These are phyloP conservation scores for Linnemannia zychae DNA, from an alignment of 192 early-diverging fungal genomes.

Conservation along the genomic window DNA sequence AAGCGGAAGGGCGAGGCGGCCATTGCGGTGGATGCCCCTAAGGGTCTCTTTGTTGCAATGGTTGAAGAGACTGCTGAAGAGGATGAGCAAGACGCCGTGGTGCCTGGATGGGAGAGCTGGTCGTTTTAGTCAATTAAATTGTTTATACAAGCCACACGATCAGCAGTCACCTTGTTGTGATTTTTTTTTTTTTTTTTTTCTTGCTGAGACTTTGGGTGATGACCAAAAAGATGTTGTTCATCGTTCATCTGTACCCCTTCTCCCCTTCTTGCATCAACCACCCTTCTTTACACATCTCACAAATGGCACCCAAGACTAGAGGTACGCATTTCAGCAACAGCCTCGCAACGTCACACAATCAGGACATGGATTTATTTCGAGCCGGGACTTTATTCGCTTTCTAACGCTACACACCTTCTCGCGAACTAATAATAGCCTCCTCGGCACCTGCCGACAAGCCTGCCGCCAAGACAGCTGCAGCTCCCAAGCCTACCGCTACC, in stretches of 20 bases:
- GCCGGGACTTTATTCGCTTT: no score
- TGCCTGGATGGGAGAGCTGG: slow-evolving; percentile 53
- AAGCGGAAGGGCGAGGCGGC: slow-evolving; percentile 74
- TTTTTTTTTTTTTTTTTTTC: background rate
- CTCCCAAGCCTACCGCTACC: slow-evolving; percentile 13
- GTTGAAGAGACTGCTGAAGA: slow-evolving; percentile 3
- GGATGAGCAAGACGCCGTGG: slow-evolving; percentile 13
- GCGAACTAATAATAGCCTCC: background rate
- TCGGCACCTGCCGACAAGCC: slow-evolving; percentile 18
- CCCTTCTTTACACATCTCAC: background rate
- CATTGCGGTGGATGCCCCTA: slow-evolving; percentile 68
- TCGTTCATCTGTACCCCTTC: background rate
- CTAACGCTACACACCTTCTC: background rate
- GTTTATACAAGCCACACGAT: background rate
- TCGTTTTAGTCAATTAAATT: slow-evolving; percentile 14
- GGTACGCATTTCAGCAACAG: slow-evolving; percentile 4
- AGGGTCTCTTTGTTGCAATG: slow-evolving; percentile 56
- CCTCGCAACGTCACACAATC: background rate
- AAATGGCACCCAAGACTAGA: slow-evolving; percentile 35
- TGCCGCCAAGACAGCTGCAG: slow-evolving; percentile 18
- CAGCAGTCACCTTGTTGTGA: slow-evolving; percentile 7
- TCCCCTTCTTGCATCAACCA: background rate
- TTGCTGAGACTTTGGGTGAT: background rate
- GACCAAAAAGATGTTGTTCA: background rate
- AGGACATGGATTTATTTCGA: background rate